phyloP scores from a whole-genome alignment of 2,329 filamentous ascomycete species.

The Arthrobotrys iridis region DNA sequence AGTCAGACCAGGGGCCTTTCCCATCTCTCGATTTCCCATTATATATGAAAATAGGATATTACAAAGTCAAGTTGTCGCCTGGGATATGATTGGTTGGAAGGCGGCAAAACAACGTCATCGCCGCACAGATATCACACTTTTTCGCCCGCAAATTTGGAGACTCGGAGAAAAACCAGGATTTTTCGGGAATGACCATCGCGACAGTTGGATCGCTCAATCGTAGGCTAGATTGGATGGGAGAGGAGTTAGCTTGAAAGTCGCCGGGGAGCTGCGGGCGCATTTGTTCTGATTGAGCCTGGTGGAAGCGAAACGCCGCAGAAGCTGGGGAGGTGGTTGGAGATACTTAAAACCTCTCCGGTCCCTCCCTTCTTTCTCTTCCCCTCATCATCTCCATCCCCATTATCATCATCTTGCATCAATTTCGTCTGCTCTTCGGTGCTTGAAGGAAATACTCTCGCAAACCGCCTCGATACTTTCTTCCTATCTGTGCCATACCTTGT shows the following conservation, averaged over 20 bases:
- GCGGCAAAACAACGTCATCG: conserved; percentile 49
- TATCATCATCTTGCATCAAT: too few species aligned
- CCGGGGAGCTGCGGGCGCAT: conserved; percentile 31
- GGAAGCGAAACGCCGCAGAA: conserved; percentile 24
- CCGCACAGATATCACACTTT: conserved; percentile 25
- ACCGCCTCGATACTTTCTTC: conserved; percentile 15
- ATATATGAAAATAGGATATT: too few species aligned
- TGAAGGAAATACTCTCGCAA: conserved; percentile 12
- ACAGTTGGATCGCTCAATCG: background rate
- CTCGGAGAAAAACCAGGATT: conserved; percentile 2
- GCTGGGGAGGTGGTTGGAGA: conserved; percentile 39
- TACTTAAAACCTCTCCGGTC: conserved; percentile 30
- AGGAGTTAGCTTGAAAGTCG: background rate
- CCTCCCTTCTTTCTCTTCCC: background rate
- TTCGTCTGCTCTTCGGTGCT: too few species aligned
- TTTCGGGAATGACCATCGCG: background rate
- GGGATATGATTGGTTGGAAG: too few species aligned
- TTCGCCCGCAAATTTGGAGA: too few species aligned
- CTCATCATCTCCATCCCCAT: too few species aligned
- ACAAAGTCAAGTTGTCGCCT: too few species aligned
- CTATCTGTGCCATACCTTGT: too few species aligned
- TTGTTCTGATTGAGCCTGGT: conserved; percentile 32
- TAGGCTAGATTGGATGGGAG: background rate
- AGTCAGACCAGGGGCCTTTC: too few species aligned
- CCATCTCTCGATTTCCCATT: too few species aligned